phyloP scores from a whole-genome alignment of 345 rosid species.

The Abelmoschus esculentus region DNA sequence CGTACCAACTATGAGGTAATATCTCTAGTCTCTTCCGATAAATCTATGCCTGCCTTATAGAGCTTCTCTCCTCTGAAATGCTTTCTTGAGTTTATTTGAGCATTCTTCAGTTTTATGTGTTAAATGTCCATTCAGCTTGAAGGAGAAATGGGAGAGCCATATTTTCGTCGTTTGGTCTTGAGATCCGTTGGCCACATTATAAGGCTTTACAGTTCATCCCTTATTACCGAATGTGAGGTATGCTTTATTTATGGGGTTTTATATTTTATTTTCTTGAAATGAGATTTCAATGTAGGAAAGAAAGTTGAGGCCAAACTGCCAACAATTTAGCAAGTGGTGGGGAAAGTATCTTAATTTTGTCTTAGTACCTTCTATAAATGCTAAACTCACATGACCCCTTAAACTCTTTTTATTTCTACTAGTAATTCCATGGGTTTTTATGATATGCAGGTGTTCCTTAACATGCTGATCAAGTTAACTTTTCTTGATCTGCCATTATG shows the following conservation, averaged over 20 bases:
- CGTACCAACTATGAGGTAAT: conserved; percentile 87
- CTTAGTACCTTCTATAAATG: neutral
- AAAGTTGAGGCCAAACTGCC: neutral
- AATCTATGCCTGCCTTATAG: neutral
- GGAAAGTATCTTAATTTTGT: neutral
- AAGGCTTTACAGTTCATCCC: conserved; percentile 82
- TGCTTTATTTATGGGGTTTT: conserved; percentile 10
- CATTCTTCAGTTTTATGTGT: conserved; percentile 7
- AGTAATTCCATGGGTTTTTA: neutral
- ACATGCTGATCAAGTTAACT: conserved; percentile 86
- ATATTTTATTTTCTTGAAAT: neutral
- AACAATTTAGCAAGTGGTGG: neutral
- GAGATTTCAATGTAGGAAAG: neutral
- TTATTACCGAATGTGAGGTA: conserved; percentile 95
- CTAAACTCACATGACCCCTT: neutral
- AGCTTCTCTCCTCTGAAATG: neutral
- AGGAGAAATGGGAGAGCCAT: conserved; percentile 96
- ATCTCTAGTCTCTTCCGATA: conserved; percentile 4
- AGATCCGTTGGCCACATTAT: conserved; percentile 95
- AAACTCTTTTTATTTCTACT: conserved; percentile 6
- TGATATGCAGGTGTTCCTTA: conserved; percentile 79
- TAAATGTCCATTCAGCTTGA: conserved; percentile 51
- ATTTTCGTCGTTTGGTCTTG: conserved; percentile 89
- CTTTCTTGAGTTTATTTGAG: conserved; percentile 7
- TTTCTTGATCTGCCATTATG: conserved; percentile 91